A percentile compares a stretch with the other conserved stretches of the same genome.
These are phyloP conservation scores for Sporisorium scitamineum DNA, from an alignment of 1,284 basidiomycete genomes.

Conservation along the genomic window DNA sequence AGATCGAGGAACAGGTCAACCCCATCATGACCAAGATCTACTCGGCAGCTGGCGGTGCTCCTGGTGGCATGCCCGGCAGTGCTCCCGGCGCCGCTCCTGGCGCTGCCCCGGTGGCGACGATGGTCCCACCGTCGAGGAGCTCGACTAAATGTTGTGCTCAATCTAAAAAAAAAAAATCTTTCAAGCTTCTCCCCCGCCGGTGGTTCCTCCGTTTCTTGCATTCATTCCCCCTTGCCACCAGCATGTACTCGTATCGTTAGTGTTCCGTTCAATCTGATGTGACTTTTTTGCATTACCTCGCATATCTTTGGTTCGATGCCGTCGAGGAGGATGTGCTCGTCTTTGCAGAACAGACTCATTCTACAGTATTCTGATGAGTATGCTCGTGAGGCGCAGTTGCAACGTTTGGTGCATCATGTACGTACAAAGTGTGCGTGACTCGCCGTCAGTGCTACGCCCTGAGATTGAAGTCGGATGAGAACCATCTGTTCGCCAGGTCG, in stretches of 20 bases:
- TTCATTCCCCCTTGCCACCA: constrained; percentile 33
- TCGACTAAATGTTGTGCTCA: constrained; percentile 72
- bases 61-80: constrained; percentile 74
- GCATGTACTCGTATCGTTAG: constrained; percentile 47
- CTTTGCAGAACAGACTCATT: too few species aligned
- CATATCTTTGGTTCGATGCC: not conserved
- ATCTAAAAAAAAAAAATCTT: constrained; percentile 17
- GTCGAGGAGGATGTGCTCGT: too few species aligned
- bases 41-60: constrained; percentile 73
- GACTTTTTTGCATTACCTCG: constrained; percentile 37
- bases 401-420: too few species aligned
- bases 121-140: constrained; percentile 88
- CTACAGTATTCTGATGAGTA: too few species aligned
- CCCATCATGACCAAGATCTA: constrained; percentile 96
- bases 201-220: constrained; percentile 25
- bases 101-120: constrained; percentile 73
- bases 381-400: too few species aligned
- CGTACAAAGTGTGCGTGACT: too few species aligned
- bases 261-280: constrained; percentile 44
- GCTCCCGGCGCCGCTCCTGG: constrained; percentile 67
- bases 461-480: too few species aligned
- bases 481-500: too few species aligned
- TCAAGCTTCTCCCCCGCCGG: too few species aligned
- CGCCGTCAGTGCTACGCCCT: too few species aligned
- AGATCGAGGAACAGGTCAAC: constrained; percentile 89